Evolutionary conservation across 306 rosid genomes (phyloP).

Genomic region (Cucumis cinereus): DNA sequence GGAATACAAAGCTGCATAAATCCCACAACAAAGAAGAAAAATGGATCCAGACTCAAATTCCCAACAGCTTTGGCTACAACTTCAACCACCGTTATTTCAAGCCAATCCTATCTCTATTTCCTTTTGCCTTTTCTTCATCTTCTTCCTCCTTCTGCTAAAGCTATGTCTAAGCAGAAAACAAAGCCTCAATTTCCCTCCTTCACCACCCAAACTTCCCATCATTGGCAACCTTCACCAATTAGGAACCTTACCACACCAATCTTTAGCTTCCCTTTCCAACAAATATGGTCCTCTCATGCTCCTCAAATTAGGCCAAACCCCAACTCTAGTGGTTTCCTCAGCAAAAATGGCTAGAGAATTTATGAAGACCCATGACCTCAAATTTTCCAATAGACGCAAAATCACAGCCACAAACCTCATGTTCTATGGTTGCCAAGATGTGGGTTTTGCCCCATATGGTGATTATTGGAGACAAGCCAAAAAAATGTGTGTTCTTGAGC

Average conservation of each 20-base stretch:
- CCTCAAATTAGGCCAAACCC: slow-evolving; percentile 29
- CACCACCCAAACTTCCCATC: slow-evolving; percentile 17
- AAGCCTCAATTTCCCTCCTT: slow-evolving; percentile 1
- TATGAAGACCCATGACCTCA: neutral
- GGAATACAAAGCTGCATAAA: neutral
- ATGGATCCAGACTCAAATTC: neutral
- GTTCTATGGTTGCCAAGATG: neutral
- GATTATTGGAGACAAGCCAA: slow-evolving; percentile 17
- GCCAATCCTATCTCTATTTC: neutral
- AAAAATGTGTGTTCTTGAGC: neutral
- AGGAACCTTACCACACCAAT: slow-evolving; percentile 19
- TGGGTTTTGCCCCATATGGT: neutral
- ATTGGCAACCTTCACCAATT: slow-evolving; percentile 49
- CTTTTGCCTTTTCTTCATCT: neutral
- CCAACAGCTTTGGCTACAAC: neutral
- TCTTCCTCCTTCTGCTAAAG: neutral
- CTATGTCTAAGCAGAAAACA: neutral
- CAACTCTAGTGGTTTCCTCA: slow-evolving; percentile 12
- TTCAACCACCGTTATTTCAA: neutral
- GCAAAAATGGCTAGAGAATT: neutral
- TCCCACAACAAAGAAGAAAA: no score
- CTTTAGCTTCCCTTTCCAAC: slow-evolving; percentile 17
- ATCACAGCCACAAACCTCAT: neutral
- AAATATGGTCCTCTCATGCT: slow-evolving; percentile 42
- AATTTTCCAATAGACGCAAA: neutral